Evolutionary conservation across 169 alveolate species (phyloP), one percentile per base, ranked within the genome.

Genomic region (Cyclospora cayetanensis): DNA sequence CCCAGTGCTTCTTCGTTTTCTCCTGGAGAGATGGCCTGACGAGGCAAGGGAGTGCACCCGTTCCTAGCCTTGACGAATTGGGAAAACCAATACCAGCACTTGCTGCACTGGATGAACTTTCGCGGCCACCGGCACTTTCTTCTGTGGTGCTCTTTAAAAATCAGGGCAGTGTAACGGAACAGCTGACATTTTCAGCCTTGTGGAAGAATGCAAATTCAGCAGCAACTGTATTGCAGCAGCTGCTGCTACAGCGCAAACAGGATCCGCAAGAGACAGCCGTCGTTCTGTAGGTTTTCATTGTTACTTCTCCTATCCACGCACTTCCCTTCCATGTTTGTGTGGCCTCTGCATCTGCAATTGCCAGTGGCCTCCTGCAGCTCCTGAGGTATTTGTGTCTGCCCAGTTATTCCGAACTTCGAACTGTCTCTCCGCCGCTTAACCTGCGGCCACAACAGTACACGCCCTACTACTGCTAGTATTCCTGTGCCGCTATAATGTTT

Each of bases 181-280:
- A 65, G 77, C 77, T 25, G 39, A n/a, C 77, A 2, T 65, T 65
- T 65, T 5, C 77, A 29, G 77, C 77, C 39, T 65, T 65, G 4
- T 12, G 77, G 77, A 42, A 65, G n/a, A 42, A 65, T 29, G 77
- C 77, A 65, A 27, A 9, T 25, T 37, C 77, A n/a, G 77, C 77
- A n/a, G 77, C 77, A 65, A 42, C 77, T 29, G 77, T 65, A 42
- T 42, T 65, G 77, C 77, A 25, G 77, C 77, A 27, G 22, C 37
- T 65, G 77, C 77, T 65, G 77, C 77, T 29, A 42, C 77, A 65
- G 35, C 27, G 77, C 7, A 25, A 65, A 42, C 77, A 65, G 77
- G 42, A 65, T 25, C 77, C 77, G 7, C 42, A 65, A 1, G 77
- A 65, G 77, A 65, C 77, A 20, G 77, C 77, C 4, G 77, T 65